Base-by-base conservation (phyloP, 2,329 filamentous ascomycete species). In the Aphanocladium album region DNA sequence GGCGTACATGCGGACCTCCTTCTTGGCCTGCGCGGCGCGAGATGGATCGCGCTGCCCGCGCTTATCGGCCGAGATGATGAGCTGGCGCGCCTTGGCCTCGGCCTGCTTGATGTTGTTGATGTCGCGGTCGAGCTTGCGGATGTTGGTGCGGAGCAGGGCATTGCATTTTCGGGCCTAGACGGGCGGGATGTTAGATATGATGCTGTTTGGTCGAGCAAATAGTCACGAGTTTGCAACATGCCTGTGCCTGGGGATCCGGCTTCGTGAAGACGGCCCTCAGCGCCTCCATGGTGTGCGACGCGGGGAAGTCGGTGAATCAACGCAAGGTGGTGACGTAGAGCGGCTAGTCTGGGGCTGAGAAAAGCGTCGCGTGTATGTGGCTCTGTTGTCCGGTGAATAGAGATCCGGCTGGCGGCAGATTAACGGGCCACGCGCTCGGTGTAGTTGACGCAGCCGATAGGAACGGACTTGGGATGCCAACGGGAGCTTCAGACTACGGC, bases 51-150 rank as follows among this genome's bases (percentile, higher is more conserved):
- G 85, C 71, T 93, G 87, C 23, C 86, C 91, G 63, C 93, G 90
- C 71, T 85, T 87, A 70, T 91, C 90, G 68, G 93, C 90, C 69
- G 88, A 85, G 59, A 96, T 73, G 74, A 98, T 98, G 66, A 91
- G 85, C 73, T 84, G 88, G 71, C 91, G 92, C 64, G 93, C 93
- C 76, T 95, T 96, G 70, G 77, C 77, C 74, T 99, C 93, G 66
- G 91, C 87, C 60, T 84, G 79, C 74, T 90, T 93, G 66, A 95
- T 84, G 65, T 87, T 81, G 58, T 82, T 77, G 72, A 99, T 93
- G 76, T 98, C 93, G 72, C 95, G 93, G 74, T 99, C 95, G 69
- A 99, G 85, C 72, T 96, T 93, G 71, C 95, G 92, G 64, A 91
- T 89, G 76, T 98, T 97, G 72, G 87, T 80, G 63, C 93, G 91